Conservation (phyloP, 768 basidiomycete genomes). For the Tylopilus subfusipes region DNA sequence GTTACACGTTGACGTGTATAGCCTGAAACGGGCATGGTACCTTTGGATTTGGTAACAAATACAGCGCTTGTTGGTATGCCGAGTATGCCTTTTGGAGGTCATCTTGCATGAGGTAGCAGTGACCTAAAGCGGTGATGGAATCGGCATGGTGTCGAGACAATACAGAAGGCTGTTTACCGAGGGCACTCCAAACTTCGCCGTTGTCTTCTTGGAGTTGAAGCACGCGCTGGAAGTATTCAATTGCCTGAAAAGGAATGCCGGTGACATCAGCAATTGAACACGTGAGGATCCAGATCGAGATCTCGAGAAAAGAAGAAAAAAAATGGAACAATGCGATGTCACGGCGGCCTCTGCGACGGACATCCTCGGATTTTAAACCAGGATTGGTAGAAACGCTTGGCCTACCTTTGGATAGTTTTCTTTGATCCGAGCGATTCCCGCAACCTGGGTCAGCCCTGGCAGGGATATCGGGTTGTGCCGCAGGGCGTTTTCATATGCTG, state of each 20-base stretch:
- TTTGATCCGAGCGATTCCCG: slow-evolving; percentile 94
- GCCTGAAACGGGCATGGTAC: slow-evolving; percentile 36
- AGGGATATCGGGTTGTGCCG: slow-evolving; percentile 93
- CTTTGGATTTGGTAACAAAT: slow-evolving; percentile 93
- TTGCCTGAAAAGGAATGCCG: slow-evolving; percentile 57
- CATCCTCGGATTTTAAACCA: slow-evolving; percentile 31
- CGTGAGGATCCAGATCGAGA: slow-evolving; percentile 31
- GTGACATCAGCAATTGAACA: slow-evolving; percentile 31
- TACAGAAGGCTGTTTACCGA: slow-evolving; percentile 53
- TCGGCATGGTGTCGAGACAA: slow-evolving; percentile 14
- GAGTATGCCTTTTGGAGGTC: slow-evolving; percentile 98
- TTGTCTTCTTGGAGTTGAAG: slow-evolving; percentile 90
- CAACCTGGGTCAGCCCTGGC: slow-evolving; percentile 88
- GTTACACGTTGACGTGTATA: slow-evolving; percentile 5
- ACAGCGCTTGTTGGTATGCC: slow-evolving; percentile 97
- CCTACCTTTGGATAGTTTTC: slow-evolving; percentile 94
- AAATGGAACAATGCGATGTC: slow-evolving; percentile 19
- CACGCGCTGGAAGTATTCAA: slow-evolving; percentile 95
- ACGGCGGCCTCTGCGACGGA: slow-evolving; percentile 26
- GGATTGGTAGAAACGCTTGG: slow-evolving; percentile 31
- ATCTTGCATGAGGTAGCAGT: slow-evolving; percentile 99
- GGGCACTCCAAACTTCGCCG: slow-evolving; percentile 97
- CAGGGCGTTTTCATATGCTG: slow-evolving; percentile 92
- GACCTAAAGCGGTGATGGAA: slow-evolving; percentile 48
- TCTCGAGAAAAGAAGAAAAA: slow-evolving; percentile 13